These are phyloP conservation scores for Pisolithus tinctorius DNA, from an alignment of 768 basidiomycete genomes.

Conservation along the genomic window DNA sequence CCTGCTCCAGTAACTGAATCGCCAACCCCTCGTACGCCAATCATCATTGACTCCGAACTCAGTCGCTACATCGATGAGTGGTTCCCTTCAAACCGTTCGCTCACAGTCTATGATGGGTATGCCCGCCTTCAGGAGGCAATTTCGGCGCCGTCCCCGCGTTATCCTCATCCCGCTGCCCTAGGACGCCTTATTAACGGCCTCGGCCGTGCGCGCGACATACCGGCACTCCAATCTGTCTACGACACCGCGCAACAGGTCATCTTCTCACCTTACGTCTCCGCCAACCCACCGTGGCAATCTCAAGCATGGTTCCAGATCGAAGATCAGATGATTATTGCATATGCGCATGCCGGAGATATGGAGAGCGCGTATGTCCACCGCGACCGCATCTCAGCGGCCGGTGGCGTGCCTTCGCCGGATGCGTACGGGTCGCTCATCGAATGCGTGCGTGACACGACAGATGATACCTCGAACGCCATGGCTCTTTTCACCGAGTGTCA, in stretches of 20 bases:
- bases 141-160: slow-evolving; percentile 29
- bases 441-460: slow-evolving; percentile 87
- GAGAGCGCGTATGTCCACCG: slow-evolving; percentile 80
- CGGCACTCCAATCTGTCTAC: slow-evolving; percentile 64
- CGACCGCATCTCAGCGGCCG: slow-evolving; percentile 65
- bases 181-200: slow-evolving; percentile 61
- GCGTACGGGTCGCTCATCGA: slow-evolving; percentile 90
- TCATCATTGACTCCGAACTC: slow-evolving; percentile 21
- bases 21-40: slow-evolving; percentile 3
- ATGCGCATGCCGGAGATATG: slow-evolving; percentile 74
- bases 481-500: slow-evolving; percentile 77
- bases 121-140: slow-evolving; percentile 40
- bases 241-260: slow-evolving; percentile 58
- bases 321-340: slow-evolving; percentile 83
- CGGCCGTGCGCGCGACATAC: slow-evolving; percentile 54
- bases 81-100: slow-evolving; percentile 21
- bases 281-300: slow-evolving; percentile 41
- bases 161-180: slow-evolving; percentile 47
- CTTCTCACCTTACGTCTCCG: slow-evolving; percentile 30
- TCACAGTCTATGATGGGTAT: slow-evolving; percentile 38
- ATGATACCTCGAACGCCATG: slow-evolving; percentile 85
- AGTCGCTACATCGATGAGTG: slow-evolving; percentile 29
- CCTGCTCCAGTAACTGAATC: slow-evolving; percentile 7
- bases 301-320: slow-evolving; percentile 73
- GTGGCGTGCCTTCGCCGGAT: slow-evolving; percentile 76